Evolutionary conservation across 768 basidiomycete genomes (phyloP).

Genomic region (Trametes gibbosa): DNA sequence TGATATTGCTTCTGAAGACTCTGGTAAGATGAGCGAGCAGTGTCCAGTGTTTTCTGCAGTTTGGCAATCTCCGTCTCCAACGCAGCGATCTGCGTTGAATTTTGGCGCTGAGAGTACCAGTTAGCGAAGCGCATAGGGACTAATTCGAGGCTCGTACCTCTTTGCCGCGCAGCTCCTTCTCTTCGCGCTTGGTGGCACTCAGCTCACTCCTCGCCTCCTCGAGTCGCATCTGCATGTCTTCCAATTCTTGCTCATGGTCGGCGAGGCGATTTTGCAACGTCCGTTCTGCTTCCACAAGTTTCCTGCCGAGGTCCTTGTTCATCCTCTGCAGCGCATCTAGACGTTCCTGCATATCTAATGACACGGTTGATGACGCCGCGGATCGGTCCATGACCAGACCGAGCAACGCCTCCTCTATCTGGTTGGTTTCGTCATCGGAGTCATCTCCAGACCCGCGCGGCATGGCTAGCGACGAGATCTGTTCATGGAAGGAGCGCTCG

Average conservation of each 20-base stretch:
- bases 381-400: conserved; percentile 60
- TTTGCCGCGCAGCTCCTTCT: conserved; percentile 87
- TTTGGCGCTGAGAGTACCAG: conserved; percentile 44
- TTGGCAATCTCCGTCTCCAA: conserved; percentile 81
- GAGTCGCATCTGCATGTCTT: conserved; percentile 71
- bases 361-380: conserved; percentile 58
- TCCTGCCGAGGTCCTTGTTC: conserved; percentile 73
- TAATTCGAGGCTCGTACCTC: conserved; percentile 51
- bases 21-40: conserved; percentile 66
- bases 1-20: conserved; percentile 85
- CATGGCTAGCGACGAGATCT: conserved; percentile 57
- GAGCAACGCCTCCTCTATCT: conserved; percentile 48
- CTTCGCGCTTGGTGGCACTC: conserved; percentile 78
- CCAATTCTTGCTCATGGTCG: conserved; percentile 81
- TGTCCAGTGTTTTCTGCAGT: conserved; percentile 71
- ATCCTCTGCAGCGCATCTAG: conserved; percentile 69
- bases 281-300: conserved; percentile 72
- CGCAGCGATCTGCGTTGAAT: conserved; percentile 59
- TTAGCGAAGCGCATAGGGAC: conserved; percentile 19
- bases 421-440: conserved; percentile 38
- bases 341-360: conserved; percentile 70
- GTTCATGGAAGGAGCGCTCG: conserved; percentile 37
- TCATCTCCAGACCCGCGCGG: conserved; percentile 35
- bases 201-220: conserved; percentile 81
- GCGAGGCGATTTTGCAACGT: conserved; percentile 60